Base-by-base conservation (phyloP, 2,329 filamentous ascomycete genomes). In the Orbilia javanica region DNA sequence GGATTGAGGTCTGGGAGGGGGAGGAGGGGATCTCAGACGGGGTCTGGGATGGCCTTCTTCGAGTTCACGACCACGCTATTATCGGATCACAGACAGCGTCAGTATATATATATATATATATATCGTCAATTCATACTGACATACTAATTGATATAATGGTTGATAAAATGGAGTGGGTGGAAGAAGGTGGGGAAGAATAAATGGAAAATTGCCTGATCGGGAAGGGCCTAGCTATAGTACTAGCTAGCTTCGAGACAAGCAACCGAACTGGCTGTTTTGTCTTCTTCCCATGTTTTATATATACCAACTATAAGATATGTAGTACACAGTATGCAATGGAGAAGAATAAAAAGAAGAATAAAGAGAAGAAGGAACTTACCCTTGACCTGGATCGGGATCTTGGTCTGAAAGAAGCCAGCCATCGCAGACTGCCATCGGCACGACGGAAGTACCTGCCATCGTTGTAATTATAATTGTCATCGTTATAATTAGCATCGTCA, bases 201-300 rank as follows among this genome's bases (percentile, higher is more conserved):
- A 46, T 46, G 34, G 15, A 13, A 46, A 22, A 68, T 42, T 57
- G 31, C 29, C 46, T 44, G 27, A 55, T 39, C 22, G 31, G 39
- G 31, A 36, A 53, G 36, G 39, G 63, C 44, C 20, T 8, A 34
- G 15, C n/a, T n/a, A n/a, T n/a, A n/a, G n/a, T n/a, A 27, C 66
- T 71, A 60, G 66, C 66, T 71, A 36, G 52, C 50, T 29, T 55
- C 64, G 50, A 57, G 55, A 36, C 69, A 73, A 68, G n/a, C n/a
- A n/a, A n/a, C n/a, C 72, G 57, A 55, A 55, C 34, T 31, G 44
- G 8, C 29, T 11, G 22, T 55, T 46, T 46, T 46, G 50, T 8
- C 15, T 18, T 76, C 65, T 50, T 50, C 18, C 10, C 18, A 39
- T 48, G 48, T 44, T 63, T 44, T 22, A 42, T 50, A 39, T 44